Conservation (phyloP, 352 stramenopile species). For the Phytophthora nicotianae region DNA sequence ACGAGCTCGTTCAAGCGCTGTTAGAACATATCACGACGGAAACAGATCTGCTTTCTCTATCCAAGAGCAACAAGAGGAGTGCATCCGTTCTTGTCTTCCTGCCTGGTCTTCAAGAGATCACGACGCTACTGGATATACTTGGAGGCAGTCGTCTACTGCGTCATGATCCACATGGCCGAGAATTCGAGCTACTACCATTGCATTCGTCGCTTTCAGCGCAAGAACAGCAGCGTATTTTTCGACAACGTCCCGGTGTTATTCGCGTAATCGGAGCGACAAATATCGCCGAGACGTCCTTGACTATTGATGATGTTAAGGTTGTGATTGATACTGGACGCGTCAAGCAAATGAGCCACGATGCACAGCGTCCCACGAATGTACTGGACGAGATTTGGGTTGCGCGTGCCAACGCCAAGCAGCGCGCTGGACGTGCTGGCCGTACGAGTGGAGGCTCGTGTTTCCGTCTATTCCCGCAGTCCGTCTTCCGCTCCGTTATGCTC, state of each 20-base stretch:
- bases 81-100: conserved; percentile 96
- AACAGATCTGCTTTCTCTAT: conserved; percentile 42
- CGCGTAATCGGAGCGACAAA: conserved; percentile 98
- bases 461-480: conserved; percentile 84
- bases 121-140: conserved; percentile 77
- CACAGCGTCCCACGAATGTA: conserved; percentile 88
- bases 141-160: conserved; percentile 57
- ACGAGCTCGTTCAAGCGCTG: conserved; percentile 92
- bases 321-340: conserved; percentile 97
- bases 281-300: conserved; percentile 96
- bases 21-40: conserved; percentile 82
- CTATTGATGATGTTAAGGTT: conserved; percentile 93
- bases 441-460: conserved; percentile 91
- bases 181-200: conserved; percentile 87
- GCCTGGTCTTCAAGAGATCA: conserved; percentile 95
- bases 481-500: conserved; percentile 78
- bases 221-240: conserved; percentile 95
- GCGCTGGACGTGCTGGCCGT: conserved; percentile 91
- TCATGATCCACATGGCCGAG: conserved; percentile 35
- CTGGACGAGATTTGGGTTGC: conserved; percentile 91
- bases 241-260: conserved; percentile 53
- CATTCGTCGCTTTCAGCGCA: conserved; percentile 94
- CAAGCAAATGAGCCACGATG: conserved; percentile 89
- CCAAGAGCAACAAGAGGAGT: conserved; percentile 27
- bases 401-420: conserved; percentile 91